Base-by-base conservation (phyloP, 148 eudicot species). In the Arbutus unedo region DNA sequence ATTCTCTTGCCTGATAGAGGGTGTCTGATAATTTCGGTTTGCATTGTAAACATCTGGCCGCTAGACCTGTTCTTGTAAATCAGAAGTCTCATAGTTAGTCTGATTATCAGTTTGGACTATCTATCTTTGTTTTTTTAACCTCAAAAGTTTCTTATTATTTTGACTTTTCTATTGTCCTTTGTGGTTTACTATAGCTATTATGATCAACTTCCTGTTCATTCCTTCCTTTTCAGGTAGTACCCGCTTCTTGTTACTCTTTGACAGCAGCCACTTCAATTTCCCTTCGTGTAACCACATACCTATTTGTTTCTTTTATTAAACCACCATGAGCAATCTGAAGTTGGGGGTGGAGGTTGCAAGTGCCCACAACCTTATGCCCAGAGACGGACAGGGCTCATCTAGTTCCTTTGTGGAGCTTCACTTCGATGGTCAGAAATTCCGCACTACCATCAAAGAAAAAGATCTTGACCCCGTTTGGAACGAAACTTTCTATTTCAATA, bases 381-480 rank as follows among this genome's bases (percentile, higher is more conserved):
- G 90, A 88, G 96, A 93, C 21, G 92, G 92, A 38, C 91, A 93
- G 60, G 98, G 94, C 83, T 91, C 93, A 19, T 90, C 97, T 7
- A 95, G 76, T 78, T 77, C 96, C 43, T 92, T 59, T 83, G 97
- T 95, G 66, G 98, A 95, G 88, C 94, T 95, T 11, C 90, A 89
- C 66, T 95, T 95, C 60, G 94, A 93, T 73, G 87, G 79, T 79
- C 98, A 93, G 83, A 90, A 80, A 23, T 91, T 87, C 82, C 91
- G 91, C 68, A 95, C 98, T 76, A 90, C 91, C 11, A 80, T 83
- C 47, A 93, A 91, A 83, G 93, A 95, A 75, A 93, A 87, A 60
- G 98, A 95, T 85, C 90, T 91, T 7, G 79, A 92, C 57, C 98
- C 98, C 1, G 86, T 83, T 79, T 95, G 98, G 98, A 92, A 95